Conservation (phyloP, 345 rosid species). For the Aquilaria sinensis region DNA sequence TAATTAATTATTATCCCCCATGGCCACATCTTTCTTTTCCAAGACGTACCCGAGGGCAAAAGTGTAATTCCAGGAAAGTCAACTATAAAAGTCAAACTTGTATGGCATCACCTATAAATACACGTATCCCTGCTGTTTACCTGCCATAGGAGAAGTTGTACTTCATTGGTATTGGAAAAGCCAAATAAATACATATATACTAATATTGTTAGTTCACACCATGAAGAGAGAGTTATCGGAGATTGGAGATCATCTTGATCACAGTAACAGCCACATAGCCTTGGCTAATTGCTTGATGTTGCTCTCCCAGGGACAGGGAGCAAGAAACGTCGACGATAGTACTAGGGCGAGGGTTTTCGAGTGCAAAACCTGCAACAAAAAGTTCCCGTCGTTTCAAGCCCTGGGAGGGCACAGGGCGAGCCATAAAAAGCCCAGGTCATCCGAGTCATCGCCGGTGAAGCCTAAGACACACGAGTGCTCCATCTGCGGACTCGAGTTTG, state of each 20-base stretch:
- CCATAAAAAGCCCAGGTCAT: slow-evolving; percentile 54
- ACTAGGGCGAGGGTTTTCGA: slow-evolving; percentile 36
- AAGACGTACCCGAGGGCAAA: slow-evolving; percentile 16
- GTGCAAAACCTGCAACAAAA: slow-evolving; percentile 66
- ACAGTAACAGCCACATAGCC: slow-evolving; percentile 5
- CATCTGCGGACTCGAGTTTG: slow-evolving; percentile 76
- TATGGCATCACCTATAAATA: slow-evolving; percentile 18
- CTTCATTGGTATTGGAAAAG: background rate
- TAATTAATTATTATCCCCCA: slow-evolving; percentile 3
- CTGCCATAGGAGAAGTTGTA: background rate
- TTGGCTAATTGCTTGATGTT: slow-evolving; percentile 58
- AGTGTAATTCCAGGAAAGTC: slow-evolving; percentile 27
- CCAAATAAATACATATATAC: background rate
- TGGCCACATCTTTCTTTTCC: slow-evolving; percentile 4
- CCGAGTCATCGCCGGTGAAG: slow-evolving; percentile 22
- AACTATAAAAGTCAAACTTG: slow-evolving; percentile 25
- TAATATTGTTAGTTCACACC: background rate
- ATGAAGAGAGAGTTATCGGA: slow-evolving; percentile 45
- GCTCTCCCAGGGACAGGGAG: slow-evolving; percentile 28
- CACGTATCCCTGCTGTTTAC: background rate
- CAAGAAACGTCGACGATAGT: background rate
- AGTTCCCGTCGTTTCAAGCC: slow-evolving; percentile 58
- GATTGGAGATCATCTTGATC: slow-evolving; percentile 1
- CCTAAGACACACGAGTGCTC: slow-evolving; percentile 78
- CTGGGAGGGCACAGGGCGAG: slow-evolving; percentile 70